phyloP scores from a whole-genome alignment of 2,329 filamentous ascomycete species.

The Fusarium chlamydosporum region DNA sequence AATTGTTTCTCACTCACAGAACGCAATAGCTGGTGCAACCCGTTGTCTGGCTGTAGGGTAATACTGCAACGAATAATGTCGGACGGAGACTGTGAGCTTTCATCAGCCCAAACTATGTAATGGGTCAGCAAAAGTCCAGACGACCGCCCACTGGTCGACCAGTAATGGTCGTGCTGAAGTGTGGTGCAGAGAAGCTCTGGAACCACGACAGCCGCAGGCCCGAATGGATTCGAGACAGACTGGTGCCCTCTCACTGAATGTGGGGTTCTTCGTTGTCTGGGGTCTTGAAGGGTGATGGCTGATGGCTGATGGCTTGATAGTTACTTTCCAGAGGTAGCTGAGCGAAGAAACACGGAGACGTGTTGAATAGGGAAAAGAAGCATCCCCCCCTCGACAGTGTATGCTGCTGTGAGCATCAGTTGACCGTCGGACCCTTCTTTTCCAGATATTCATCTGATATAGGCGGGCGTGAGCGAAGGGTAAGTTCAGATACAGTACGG shows the following conservation, averaged over 20 bases:
- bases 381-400: not conserved
- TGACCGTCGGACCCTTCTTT: not conserved
- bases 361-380: slow-evolving; percentile 2
- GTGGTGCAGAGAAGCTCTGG: slow-evolving; percentile 43
- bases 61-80: slow-evolving; percentile 41
- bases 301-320: slow-evolving; percentile 16
- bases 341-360: not conserved
- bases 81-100: slow-evolving; percentile 37
- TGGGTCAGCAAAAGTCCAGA: slow-evolving; percentile 28
- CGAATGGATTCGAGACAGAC: slow-evolving; percentile 38
- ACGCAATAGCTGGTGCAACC: not conserved
- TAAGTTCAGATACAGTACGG: not conserved
- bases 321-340: slow-evolving; percentile 1
- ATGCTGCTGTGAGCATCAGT: not conserved
- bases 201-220: slow-evolving; percentile 39
- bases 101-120: slow-evolving; percentile 40
- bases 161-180: slow-evolving; percentile 22
- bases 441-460: not conserved
- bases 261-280: slow-evolving; percentile 36
- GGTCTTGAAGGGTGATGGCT: slow-evolving; percentile 29
- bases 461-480: slow-evolving; percentile 7
- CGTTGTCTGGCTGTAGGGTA: slow-evolving; percentile 18
- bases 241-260: slow-evolving; percentile 31
- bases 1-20: not conserved
- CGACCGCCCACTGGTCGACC: slow-evolving; percentile 17